phyloP scores from a whole-genome alignment of 106 monocot genomes.

The Acanthochlamys bracteata region DNA sequence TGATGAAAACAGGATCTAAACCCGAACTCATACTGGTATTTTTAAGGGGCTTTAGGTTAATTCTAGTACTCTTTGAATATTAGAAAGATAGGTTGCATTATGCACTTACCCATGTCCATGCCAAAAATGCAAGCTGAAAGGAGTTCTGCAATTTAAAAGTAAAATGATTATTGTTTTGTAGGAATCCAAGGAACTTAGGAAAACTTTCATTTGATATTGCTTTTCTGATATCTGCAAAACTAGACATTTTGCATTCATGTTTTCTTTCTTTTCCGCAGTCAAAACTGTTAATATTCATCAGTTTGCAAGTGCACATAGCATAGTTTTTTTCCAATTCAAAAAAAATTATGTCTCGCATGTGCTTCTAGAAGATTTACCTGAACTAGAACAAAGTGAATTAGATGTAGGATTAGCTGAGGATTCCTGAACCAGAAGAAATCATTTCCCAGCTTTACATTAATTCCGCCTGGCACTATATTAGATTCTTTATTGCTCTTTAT shows the following conservation, averaged over 20 bases:
- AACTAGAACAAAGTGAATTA: slow-evolving; percentile 44
- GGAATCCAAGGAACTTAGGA: not conserved
- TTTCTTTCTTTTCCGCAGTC: not conserved
- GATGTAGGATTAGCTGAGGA: slow-evolving; percentile 29
- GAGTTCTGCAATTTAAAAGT: slow-evolving; percentile 41
- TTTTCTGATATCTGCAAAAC: not conserved
- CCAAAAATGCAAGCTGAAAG: slow-evolving; percentile 43
- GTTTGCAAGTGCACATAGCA: not conserved
- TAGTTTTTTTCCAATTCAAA: not conserved
- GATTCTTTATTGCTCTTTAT: slow-evolving; percentile 19
- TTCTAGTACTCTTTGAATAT: not conserved
- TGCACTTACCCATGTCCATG: slow-evolving; percentile 40
- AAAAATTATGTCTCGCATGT: not conserved
- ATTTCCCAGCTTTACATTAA: slow-evolving; percentile 26
- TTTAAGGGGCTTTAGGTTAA: not conserved
- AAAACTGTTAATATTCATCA: not conserved
- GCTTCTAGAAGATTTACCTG: slow-evolving; percentile 21
- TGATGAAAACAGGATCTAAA: slow-evolving; percentile 29
- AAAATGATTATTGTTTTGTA: not conserved
- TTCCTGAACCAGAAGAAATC: slow-evolving; percentile 41
- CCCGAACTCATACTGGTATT: slow-evolving; percentile 46
- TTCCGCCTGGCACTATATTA: slow-evolving; percentile 22
- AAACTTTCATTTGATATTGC: not conserved
- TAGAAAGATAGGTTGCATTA: not conserved
- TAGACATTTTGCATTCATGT: not conserved